Conservation (phyloP, 805 yeast species). For the Spathaspora gorwiae region DNA sequence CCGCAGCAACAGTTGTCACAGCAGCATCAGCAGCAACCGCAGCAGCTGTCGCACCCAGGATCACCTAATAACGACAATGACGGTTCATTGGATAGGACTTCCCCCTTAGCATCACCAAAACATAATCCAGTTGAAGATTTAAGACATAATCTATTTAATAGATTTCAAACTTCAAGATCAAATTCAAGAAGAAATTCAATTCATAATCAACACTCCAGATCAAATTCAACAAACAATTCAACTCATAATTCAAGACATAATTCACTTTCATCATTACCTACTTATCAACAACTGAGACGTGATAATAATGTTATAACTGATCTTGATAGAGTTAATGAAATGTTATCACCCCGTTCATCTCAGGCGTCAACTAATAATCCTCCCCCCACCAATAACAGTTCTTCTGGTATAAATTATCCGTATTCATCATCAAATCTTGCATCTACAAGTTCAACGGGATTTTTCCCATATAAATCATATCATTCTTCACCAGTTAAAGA, state of each 20-base stretch:
- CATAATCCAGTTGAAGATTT: constrained; percentile 4
- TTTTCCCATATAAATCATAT: constrained; percentile 5
- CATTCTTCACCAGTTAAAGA: constrained; percentile 59
- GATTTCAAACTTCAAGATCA: not conserved
- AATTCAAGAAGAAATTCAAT: not conserved
- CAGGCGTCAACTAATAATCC: constrained; percentile 2
- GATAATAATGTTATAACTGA: not conserved
- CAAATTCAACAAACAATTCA: not conserved
- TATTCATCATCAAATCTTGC: constrained; percentile 1
- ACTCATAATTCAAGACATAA: not conserved
- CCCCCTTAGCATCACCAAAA: constrained; percentile 5
- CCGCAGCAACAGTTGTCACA: not conserved
- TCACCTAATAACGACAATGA: not conserved
- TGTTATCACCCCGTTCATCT: constrained; percentile 1
- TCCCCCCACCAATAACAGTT: not conserved
- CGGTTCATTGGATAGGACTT: not conserved
- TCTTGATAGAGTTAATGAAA: not conserved
- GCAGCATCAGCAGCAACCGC: not conserved
- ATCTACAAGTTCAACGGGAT: constrained; percentile 3
- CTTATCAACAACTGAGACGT: constrained; percentile 5
- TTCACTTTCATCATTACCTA: not conserved
- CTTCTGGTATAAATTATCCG: not conserved
- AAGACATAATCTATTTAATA: constrained; percentile 1
- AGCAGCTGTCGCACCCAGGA: not conserved
- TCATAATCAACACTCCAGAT: not conserved